A percentile compares a stretch with the other conserved stretches of the same genome.
phyloP scores from a whole-genome alignment of 306 rosid species.

The Hylodesmum podocarpum region DNA sequence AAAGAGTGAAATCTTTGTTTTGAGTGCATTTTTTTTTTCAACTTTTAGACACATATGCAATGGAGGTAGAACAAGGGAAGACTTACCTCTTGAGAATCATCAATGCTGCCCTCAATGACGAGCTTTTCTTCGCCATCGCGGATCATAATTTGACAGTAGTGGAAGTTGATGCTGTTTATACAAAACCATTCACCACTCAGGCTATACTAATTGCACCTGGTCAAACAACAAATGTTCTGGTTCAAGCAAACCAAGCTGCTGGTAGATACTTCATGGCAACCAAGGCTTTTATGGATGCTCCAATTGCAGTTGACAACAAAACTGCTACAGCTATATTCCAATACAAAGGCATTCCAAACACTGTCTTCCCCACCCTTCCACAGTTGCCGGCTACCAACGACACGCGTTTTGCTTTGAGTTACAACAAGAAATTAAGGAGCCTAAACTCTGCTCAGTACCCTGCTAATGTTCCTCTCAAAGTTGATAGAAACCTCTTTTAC shows the following conservation, averaged over 20 bases:
- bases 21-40: slow-evolving; percentile 9
- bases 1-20: background rate
- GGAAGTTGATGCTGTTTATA: slow-evolving; percentile 80
- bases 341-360: slow-evolving; percentile 63
- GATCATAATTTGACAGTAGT: slow-evolving; percentile 73
- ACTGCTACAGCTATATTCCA: slow-evolving; percentile 67
- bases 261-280: slow-evolving; percentile 64
- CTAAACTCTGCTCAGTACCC: slow-evolving; percentile 56
- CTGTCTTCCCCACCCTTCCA: slow-evolving; percentile 58
- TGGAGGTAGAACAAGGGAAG: slow-evolving; percentile 70
- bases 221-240: slow-evolving; percentile 70
- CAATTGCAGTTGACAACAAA: slow-evolving; percentile 61
- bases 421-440: slow-evolving; percentile 52
- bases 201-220: slow-evolving; percentile 72
- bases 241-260: slow-evolving; percentile 54
- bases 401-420: slow-evolving; percentile 49
- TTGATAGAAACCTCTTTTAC: slow-evolving; percentile 62
- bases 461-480: slow-evolving; percentile 68
- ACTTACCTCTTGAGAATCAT: slow-evolving; percentile 63
- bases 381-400: slow-evolving; percentile 56
- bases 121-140: slow-evolving; percentile 68
- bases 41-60: slow-evolving; percentile 56
- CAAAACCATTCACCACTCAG: slow-evolving; percentile 59
- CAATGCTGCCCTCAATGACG: slow-evolving; percentile 44
- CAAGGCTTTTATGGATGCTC: slow-evolving; percentile 60